Evolutionary conservation across 306 rosid genomes (phyloP).

Genomic region (Begonia loranthoides): DNA sequence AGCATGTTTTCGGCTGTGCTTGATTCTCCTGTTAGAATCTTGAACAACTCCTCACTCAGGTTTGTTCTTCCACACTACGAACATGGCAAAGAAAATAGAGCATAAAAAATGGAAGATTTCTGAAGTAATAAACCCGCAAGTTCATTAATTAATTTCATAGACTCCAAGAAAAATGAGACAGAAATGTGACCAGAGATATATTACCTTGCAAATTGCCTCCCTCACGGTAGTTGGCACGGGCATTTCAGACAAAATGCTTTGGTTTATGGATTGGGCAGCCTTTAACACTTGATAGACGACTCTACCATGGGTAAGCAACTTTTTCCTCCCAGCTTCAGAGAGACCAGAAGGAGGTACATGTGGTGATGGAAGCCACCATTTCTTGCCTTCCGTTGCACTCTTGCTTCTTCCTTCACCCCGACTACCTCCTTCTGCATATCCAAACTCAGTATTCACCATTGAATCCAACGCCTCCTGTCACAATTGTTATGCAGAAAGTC

Average conservation of each 20-base stretch:
- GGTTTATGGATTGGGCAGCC: constrained; percentile 80
- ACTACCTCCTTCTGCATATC: constrained; percentile 89
- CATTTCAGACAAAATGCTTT: constrained; percentile 70
- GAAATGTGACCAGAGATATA: constrained; percentile 5
- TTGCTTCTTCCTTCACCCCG: constrained; percentile 49
- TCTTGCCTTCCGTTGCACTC: constrained; percentile 31
- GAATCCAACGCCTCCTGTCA: constrained; percentile 75
- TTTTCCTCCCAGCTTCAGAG: constrained; percentile 47
- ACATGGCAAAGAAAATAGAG: constrained; percentile 13
- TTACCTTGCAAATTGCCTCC: constrained; percentile 75
- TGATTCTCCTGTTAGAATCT: constrained; percentile 40
- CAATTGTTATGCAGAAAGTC: not conserved
- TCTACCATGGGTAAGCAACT: constrained; percentile 50
- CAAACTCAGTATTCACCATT: constrained; percentile 72
- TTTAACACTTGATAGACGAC: constrained; percentile 73
- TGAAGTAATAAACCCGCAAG: not conserved
- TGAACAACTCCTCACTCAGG: constrained; percentile 55
- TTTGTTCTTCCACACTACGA: constrained; percentile 67
- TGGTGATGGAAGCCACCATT: constrained; percentile 93
- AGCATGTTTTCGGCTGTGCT: constrained; percentile 41
- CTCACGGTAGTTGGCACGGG: constrained; percentile 54
- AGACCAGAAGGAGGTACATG: constrained; percentile 67
- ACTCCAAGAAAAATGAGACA: not conserved
- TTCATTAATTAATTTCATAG: too few relatives aligned
- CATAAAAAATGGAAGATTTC: constrained; percentile 1